Evolutionary conservation across 2,329 filamentous ascomycete species (phyloP), one percentile per base, ranked within the genome.

Genomic region (Penicillium verrucosum): DNA sequence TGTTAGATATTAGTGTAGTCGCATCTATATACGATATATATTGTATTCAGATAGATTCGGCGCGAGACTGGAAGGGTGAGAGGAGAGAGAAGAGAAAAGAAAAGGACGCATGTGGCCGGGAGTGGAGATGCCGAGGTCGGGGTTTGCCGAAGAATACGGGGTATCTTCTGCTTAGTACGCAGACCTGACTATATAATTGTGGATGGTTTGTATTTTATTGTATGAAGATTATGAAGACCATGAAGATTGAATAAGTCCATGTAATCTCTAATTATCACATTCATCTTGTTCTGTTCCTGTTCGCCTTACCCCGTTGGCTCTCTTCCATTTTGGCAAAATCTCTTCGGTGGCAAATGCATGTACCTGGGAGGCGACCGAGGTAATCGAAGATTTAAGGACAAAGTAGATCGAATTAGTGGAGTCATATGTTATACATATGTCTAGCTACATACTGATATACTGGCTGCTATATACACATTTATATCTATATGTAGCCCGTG

Each of bases 71-170:
- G 40, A 49, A 53, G 47, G 60, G 55, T 32, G 52, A 40, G 40
- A 40, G 50, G 54, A 38, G 40, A 58, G 62, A 58, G 48, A 47
- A 56, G 51, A 36, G 21, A 21, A 11, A 23, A 56, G 54, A 56
- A 62, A 62, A 62, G 54, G 53, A 46, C 56, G 63, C 62, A 67
- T 65, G 64, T 64, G 64, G 63, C 52, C 56, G 62, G 59, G 46
- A 60, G 61, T 61, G 64, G 61, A 66, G 64, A 65, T 61, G 57
- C 64, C 64, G 64, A 66, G 64, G 60, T 66, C 64, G 64, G 64
- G 54, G 63, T 44, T 65, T 54, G 48, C 63, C 63, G 62, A 58
- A 18, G 14, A 42, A 54, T 42, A 54, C 51, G 43, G 43, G 42
- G 51, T 46, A 38, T 5, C 6, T 3, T 5, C 16, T 44, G 25